Evolutionary conservation across 306 rosid genomes (phyloP), one percentile per base, ranked within the genome.

Genomic region (Prunus mira): DNA sequence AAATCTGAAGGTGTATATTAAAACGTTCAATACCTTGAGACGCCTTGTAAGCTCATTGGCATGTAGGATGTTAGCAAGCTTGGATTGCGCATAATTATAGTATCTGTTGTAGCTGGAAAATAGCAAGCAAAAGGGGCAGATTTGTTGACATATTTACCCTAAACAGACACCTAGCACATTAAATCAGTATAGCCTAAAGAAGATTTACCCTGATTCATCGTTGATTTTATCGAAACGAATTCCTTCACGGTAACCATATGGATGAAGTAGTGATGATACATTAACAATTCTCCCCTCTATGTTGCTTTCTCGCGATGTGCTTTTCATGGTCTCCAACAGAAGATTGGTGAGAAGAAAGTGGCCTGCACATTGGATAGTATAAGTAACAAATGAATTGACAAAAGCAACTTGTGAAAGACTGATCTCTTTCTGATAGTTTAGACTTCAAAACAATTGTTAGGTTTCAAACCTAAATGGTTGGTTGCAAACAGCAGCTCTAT

Each of bases 311-410:
- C 14, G 8, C 38, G 96, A 67, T 41, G 96, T 91, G 84, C 81
- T 87, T 84, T 86, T 91, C 92, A 93, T 87, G 14, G 79, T 86
- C 75, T 93, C 98, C 84, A 93, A 72, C 79, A 91, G 73, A 71
- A 88, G 96, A 81, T 89, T 80, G 67, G 96, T 88, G 82, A 93
- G 82, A 58, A 93, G 97, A 87, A 93, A 93, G 83, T 87, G 96
- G 49, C 97, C 98, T 93, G 90, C 71, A 74, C 2, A 73, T 12
- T 45, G 71, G 30, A 67, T 11, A 25, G 2, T 38, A 38, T 38
- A 38, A 38, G 43, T 38, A 3, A 47, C 3, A 7, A 10, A 47
- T 30, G 57, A 24, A 5, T 20, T 20, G 14, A 32, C 9, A 17
- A 41, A 2, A 19, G 49, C 25, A 34, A 8, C 24, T 38, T 65